These are phyloP conservation scores for Hericium rajendrae DNA, from an alignment of 768 basidiomycete genomes.

Conservation along the genomic window DNA sequence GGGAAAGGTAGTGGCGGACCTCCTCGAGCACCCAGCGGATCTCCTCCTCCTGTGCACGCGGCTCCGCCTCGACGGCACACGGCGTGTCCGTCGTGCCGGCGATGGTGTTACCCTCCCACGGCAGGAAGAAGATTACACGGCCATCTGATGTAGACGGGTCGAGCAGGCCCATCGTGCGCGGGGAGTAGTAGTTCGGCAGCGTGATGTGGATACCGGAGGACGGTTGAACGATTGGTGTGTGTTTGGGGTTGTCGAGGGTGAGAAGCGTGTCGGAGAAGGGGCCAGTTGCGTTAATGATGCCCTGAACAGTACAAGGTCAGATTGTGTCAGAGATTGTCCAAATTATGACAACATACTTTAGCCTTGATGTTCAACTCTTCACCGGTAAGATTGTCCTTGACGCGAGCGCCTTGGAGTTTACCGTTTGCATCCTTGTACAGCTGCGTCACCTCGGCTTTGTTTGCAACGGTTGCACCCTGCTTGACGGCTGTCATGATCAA, in stretches of 20 bases:
- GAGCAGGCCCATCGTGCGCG: slow-evolving; percentile 87
- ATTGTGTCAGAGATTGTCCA: neutral
- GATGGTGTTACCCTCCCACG: slow-evolving; percentile 97
- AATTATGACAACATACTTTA: slow-evolving; percentile 36
- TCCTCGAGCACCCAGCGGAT: slow-evolving; percentile 96
- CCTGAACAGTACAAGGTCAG: slow-evolving; percentile 30
- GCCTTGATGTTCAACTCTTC: slow-evolving; percentile 75
- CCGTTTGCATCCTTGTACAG: slow-evolving; percentile 61
- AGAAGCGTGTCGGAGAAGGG: slow-evolving; percentile 87
- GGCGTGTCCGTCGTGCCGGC: slow-evolving; percentile 94
- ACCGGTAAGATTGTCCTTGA: slow-evolving; percentile 78
- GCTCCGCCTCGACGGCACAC: slow-evolving; percentile 60
- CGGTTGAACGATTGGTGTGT: slow-evolving; percentile 83
- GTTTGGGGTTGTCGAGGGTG: slow-evolving; percentile 64
- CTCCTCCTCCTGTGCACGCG: slow-evolving; percentile 83
- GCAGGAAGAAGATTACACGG: slow-evolving; percentile 97
- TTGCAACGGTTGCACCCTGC: slow-evolving; percentile 77
- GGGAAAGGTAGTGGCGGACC: slow-evolving; percentile 77
- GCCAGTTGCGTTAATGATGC: slow-evolving; percentile 94
- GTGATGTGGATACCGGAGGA: slow-evolving; percentile 95
- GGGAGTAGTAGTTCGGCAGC: slow-evolving; percentile 94
- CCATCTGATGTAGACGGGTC: slow-evolving; percentile 95
- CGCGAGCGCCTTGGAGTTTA: slow-evolving; percentile 61
- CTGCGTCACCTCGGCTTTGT: slow-evolving; percentile 79
- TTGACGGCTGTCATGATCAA: slow-evolving; percentile 92